Conservation (phyloP, 148 eudicot genomes). For the Chenopodium suecicum region DNA sequence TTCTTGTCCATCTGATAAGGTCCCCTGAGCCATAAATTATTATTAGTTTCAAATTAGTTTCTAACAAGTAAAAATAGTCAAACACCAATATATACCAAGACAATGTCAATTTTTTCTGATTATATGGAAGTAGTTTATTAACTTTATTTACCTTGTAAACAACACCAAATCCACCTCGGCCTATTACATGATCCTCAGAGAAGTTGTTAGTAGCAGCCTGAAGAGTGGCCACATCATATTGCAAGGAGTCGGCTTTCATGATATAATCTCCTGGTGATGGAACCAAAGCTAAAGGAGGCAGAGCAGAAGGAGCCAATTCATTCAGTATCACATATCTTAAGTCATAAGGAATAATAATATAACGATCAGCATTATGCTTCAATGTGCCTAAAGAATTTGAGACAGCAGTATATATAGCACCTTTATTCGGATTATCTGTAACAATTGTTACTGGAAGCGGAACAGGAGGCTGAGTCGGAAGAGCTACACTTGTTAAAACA, state of each 20-base stretch:
- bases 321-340: too few species aligned
- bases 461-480: not conserved
- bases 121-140: not conserved
- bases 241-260: slow-evolving; percentile 1
- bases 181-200: not conserved
- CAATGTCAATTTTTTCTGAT: not conserved
- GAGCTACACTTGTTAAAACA: not conserved
- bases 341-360: not conserved
- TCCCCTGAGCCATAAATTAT: not conserved
- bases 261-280: not conserved
- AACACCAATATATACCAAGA: not conserved
- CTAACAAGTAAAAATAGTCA: too few species aligned
- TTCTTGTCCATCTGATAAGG: not conserved
- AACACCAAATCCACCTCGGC: slow-evolving; percentile 7
- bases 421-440: not conserved
- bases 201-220: slow-evolving; percentile 8
- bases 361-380: not conserved
- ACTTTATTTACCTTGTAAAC: slow-evolving; percentile 9
- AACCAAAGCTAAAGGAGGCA: not conserved
- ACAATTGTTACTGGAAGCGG: not conserved
- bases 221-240: not conserved
- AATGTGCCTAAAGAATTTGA: not conserved
- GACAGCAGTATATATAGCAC: not conserved
- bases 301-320: not conserved
- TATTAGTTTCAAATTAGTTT: not conserved